phyloP scores from a whole-genome alignment of 345 rosid species.

The Populus nigra region DNA sequence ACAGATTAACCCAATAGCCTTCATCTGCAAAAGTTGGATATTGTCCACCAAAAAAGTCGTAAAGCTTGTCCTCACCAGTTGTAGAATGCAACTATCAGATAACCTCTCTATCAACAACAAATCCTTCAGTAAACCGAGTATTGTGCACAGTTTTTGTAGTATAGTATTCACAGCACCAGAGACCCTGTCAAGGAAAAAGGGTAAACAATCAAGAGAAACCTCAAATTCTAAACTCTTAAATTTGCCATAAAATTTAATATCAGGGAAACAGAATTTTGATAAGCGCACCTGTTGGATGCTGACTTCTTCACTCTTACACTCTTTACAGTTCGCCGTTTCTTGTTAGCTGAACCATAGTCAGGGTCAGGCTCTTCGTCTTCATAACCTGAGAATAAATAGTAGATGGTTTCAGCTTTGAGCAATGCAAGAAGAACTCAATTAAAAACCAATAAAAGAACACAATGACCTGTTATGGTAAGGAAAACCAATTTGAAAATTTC shows the following conservation, averaged over 20 bases:
- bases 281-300: conserved; percentile 64
- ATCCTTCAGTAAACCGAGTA: conserved; percentile 89
- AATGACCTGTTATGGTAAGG: too few relatives aligned
- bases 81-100: conserved; percentile 96
- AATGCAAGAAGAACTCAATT: not conserved
- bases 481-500: too few relatives aligned
- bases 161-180: conserved; percentile 71
- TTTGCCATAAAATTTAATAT: conserved; percentile 9
- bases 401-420: not conserved
- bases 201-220: conserved; percentile 24
- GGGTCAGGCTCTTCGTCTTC: conserved; percentile 81
- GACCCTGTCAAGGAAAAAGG: conserved; percentile 57
- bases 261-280: conserved; percentile 21
- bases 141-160: conserved; percentile 89
- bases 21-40: conserved; percentile 92
- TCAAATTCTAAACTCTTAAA: conserved; percentile 2
- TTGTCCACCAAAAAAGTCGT: conserved; percentile 93
- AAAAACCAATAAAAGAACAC: not conserved
- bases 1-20: conserved; percentile 77
- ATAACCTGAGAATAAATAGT: conserved; percentile 47
- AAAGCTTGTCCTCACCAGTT: conserved; percentile 79
- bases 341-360: conserved; percentile 72
- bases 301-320: conserved; percentile 74
- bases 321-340: conserved; percentile 67
- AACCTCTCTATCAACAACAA: conserved; percentile 79